Base-by-base conservation (phyloP, 2,329 filamentous ascomycete genomes). In the Xylariaceae sp. region DNA sequence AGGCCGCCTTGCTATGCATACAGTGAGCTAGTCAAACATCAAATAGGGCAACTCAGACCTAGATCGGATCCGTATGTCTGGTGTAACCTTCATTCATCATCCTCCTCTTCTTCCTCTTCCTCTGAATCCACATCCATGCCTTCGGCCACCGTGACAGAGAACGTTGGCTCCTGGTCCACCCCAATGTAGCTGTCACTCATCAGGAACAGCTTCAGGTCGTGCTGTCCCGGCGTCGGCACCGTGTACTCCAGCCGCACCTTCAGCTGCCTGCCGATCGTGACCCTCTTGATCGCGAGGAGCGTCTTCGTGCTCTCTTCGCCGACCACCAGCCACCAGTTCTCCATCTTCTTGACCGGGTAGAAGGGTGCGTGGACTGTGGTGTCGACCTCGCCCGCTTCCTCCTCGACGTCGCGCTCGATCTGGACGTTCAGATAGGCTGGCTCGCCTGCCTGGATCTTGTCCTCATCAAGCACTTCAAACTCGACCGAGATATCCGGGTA, bases 301-400 rank as follows among this genome's bases (percentile, higher is more conserved):
- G 73, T 89, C 67, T 87, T 90, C 25, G 83, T 86, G 57, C 77
- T 83, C 64, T 95, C 88, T 49, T 96, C 89, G 19, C 89, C 90
- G 21, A 98, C 86, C 14, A 98, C 86, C 36, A 98, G 66, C 92
- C 92, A 98, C 89, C 89, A 98, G 56, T 92, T 94, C 70, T 98
- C 92, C 67, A 86, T 82, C 72, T 98, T 98, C 59, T 83, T 82
- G 31, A 61, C 69, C 1, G 92, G 89, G 57, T 92, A 98, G 70
- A 96, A 98, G 0, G 92, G 92, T 32, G 90, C 89, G 56, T 96
- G 89, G 2, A 96, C 93, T 2, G 80, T 81, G 2, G 82, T 75
- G 56, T 95, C 87, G 12, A 83, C 74, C 44, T 85, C 80, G 15
- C 75, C 67, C 10, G 68, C 67, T 33, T 77, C 75, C 33, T 80